Evolutionary conservation across 805 yeast genomes (phyloP), one percentile per base, ranked within the genome.

Genomic region (Candida nonsorbophila): DNA sequence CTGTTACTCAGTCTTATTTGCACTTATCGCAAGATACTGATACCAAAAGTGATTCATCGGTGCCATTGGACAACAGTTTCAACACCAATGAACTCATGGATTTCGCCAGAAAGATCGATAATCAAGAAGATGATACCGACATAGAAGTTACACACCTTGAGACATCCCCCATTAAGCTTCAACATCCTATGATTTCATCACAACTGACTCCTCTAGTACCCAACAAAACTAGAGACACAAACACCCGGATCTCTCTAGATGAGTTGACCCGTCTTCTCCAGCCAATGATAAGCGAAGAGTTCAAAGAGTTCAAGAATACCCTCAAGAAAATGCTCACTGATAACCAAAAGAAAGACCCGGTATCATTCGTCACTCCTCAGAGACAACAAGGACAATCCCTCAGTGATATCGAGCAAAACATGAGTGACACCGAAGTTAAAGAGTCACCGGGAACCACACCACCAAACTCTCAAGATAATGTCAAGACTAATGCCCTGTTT

Each of bases 361-460:
- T n/a, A n/a, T n/a, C n/a, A n/a, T n/a, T n/a, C n/a, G n/a, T n/a
- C n/a, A n/a, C n/a, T n/a, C n/a, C n/a, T n/a, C 20, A 18, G 10
- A 7, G 7, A 18, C 7, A 18, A 18, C 20, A 18, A 18, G 20
- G 9, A 18, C 20, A 18, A 18, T 7, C 7, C 7, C 20, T 18
- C 7, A 22, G 30, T 28, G 21, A 28, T 18, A 18, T 18, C n/a
- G n/a, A n/a, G n/a, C n/a, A n/a, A n/a, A n/a, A n/a, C n/a, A n/a
- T n/a, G n/a, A n/a, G n/a, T 18, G 20, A 18, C 10, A 18, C 10
- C 20, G 20, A 18, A 18, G 9, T 18, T 18, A 10, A 18, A 18
- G 20, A 33, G 4, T 36, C 59, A 7, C 61, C 62, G 11, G 40
- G 41, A 7, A 57, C 64, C 3, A 51, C 63, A 3, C 63, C 63